Conservation (phyloP, 139 green algal species). For the Closterium sp. region DNA sequence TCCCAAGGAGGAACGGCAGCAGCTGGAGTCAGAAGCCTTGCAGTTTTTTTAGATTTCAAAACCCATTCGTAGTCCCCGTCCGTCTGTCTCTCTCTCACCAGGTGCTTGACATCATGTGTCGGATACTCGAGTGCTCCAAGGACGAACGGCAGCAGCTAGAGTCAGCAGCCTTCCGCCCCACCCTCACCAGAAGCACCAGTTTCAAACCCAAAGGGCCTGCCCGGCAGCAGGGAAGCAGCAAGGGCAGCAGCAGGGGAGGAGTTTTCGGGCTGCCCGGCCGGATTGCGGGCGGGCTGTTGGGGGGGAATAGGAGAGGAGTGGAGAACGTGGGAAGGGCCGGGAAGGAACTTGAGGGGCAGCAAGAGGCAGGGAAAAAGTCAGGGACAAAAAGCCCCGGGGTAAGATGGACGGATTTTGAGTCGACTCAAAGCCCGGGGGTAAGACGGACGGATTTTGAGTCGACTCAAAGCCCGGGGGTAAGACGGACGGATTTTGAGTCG, state of each 20-base stretch:
- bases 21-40: too few species aligned
- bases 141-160: neutral
- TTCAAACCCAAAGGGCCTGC: neutral
- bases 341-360: neutral
- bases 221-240: neutral
- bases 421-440: too few species aligned
- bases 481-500: too few species aligned
- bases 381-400: neutral
- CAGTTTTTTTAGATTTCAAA: too few species aligned
- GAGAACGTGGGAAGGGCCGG: neutral
- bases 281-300: neutral
- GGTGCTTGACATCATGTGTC: neutral
- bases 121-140: neutral
- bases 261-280: neutral
- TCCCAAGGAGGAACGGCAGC: too few species aligned
- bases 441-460: too few species aligned
- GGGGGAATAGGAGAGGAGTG: neutral
- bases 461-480: too few species aligned
- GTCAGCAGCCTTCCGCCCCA: neutral
- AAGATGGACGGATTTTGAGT: too few species aligned
- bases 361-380: neutral
- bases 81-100: neutral
- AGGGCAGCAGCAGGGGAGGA: neutral
- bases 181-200: neutral
- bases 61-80: too few species aligned